phyloP scores from a whole-genome alignment of 352 stramenopile genomes.

The Globisporangium paddicum region DNA sequence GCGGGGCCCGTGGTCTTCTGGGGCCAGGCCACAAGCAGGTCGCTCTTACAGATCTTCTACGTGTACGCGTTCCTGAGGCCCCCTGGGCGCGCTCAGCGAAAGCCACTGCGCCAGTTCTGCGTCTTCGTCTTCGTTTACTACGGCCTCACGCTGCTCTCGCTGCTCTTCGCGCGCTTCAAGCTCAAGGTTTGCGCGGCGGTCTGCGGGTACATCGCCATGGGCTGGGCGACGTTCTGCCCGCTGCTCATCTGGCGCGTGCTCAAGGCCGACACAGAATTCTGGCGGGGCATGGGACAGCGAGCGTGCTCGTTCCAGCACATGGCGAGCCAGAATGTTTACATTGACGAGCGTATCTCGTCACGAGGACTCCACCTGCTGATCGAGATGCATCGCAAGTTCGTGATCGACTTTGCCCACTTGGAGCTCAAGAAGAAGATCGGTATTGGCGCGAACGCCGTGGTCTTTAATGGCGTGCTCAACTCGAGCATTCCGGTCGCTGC shows the following conservation, averaged over 20 bases:
- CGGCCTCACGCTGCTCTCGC: slow-evolving; percentile 15
- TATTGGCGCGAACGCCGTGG: slow-evolving; percentile 32
- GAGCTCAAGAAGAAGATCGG: slow-evolving; percentile 46
- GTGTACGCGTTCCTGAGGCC: slow-evolving; percentile 28
- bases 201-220: slow-evolving; percentile 19
- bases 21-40: background rate
- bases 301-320: slow-evolving; percentile 27
- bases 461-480: slow-evolving; percentile 45
- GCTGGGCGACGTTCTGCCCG: slow-evolving; percentile 26
- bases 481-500: slow-evolving; percentile 32
- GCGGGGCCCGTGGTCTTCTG: slow-evolving; percentile 7
- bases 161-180: background rate
- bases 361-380: slow-evolving; percentile 49
- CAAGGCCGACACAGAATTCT: slow-evolving; percentile 48
- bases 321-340: slow-evolving; percentile 8
- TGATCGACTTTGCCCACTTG: slow-evolving; percentile 67
- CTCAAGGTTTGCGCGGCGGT: background rate
- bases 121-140: slow-evolving; percentile 18
- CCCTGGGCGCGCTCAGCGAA: slow-evolving; percentile 24
- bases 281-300: slow-evolving; percentile 32
- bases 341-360: slow-evolving; percentile 37
- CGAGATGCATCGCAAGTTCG: slow-evolving; percentile 59
- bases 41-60: slow-evolving; percentile 4
- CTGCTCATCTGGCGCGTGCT: slow-evolving; percentile 48
- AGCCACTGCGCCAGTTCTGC: slow-evolving; percentile 25